Evolutionary conservation across 2,329 filamentous ascomycete species (phyloP).

Genomic region (Metarhizium anisopliae): DNA sequence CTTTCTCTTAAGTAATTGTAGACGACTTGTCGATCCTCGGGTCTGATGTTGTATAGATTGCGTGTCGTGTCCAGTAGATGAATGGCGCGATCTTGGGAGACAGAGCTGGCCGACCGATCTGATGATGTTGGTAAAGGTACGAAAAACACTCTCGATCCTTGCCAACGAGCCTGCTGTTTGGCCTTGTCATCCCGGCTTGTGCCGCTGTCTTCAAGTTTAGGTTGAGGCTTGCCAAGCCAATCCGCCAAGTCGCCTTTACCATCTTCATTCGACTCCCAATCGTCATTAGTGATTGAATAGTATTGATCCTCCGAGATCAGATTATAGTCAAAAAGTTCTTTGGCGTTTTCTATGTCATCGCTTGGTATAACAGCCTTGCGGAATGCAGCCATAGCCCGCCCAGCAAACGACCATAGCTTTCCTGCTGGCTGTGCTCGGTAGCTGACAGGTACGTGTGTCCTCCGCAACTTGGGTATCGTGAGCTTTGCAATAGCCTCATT

Average conservation of each 20-base stretch:
- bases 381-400: constrained; percentile 6
- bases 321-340: constrained; percentile 41
- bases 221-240: constrained; percentile 11
- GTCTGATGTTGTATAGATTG: constrained; percentile 4
- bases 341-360: constrained; percentile 38
- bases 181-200: background rate
- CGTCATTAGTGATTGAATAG: constrained; percentile 47
- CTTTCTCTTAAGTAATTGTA: constrained; percentile 1
- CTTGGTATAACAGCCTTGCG: constrained; percentile 13
- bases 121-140: background rate
- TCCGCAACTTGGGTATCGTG: background rate
- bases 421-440: constrained; percentile 7
- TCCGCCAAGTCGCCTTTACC: background rate
- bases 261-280: constrained; percentile 17
- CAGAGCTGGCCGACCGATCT: background rate
- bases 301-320: constrained; percentile 57
- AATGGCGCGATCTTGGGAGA: background rate
- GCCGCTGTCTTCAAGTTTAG: background rate
- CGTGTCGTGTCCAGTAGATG: background rate
- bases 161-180: background rate
- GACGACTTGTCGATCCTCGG: background rate
- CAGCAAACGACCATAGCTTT: constrained; percentile 4
- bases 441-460: constrained; percentile 18
- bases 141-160: background rate
- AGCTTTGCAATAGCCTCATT: constrained; percentile 29